Conservation (phyloP, 2,329 filamentous ascomycete species). For the Ascochyta pisi region DNA sequence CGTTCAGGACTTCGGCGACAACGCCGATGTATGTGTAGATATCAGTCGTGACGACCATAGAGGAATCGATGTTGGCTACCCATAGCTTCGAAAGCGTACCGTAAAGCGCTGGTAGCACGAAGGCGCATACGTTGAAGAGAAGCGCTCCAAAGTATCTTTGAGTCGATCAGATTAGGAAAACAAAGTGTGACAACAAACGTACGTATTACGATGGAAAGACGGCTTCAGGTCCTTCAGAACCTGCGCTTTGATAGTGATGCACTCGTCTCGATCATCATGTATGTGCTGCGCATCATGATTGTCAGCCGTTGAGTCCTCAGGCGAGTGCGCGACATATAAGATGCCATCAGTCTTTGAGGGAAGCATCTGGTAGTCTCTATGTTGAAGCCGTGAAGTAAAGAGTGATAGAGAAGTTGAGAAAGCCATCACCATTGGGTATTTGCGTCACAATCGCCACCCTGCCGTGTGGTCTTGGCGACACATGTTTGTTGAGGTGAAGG, state of each 20-base stretch:
- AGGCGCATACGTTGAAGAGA: conserved; percentile 67
- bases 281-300: neutral
- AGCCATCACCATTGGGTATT: neutral
- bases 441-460: neutral
- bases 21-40: conserved; percentile 73
- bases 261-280: neutral
- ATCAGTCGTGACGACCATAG: conserved; percentile 68
- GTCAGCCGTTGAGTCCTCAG: neutral
- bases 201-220: conserved; percentile 6
- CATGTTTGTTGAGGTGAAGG: neutral
- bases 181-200: neutral
- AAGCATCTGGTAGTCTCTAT: conserved; percentile 26
- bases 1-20: conserved; percentile 73
- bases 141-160: conserved; percentile 63
- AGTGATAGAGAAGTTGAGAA: neutral
- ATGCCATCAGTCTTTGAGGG: conserved; percentile 19
- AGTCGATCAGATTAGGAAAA: neutral
- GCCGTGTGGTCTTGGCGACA: neutral
- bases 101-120: conserved; percentile 72
- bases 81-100: conserved; percentile 72
- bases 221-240: neutral
- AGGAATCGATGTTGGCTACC: conserved; percentile 71
- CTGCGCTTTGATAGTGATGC: neutral
- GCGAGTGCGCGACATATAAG: conserved; percentile 5
- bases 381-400: neutral